These are phyloP conservation scores for Tetrahymena thermophila DNA, from an alignment of 73 alveolate species.

Conservation along the genomic window DNA sequence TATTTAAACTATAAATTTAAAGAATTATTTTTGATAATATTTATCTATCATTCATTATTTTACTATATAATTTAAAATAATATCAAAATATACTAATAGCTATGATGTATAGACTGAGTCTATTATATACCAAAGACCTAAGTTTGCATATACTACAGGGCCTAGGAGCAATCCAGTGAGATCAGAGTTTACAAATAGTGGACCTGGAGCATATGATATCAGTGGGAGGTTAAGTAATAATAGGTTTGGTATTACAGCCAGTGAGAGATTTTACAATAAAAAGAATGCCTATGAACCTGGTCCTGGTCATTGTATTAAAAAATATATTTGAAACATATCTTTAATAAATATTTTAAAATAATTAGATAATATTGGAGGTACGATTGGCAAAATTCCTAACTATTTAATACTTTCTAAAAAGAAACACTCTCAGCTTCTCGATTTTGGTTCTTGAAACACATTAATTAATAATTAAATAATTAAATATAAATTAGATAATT, in stretches of 20 bases:
- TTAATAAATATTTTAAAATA: neutral
- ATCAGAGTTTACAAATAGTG: neutral
- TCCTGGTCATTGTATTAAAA: neutral
- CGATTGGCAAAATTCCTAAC: neutral
- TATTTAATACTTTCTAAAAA: neutral
- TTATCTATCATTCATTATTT: no score
- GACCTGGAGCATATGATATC: neutral
- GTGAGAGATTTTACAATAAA: neutral
- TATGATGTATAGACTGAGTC: neutral
- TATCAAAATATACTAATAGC: neutral
- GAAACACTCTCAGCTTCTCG: neutral
- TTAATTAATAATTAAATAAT: neutral
- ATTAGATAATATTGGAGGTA: neutral
- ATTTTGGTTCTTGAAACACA: neutral
- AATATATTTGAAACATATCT: neutral
- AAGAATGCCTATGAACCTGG: neutral
- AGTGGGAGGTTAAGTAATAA: neutral
- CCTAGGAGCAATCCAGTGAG: neutral
- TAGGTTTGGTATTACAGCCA: neutral
- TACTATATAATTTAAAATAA: neutral
- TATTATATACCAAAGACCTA: neutral
- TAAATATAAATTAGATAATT: neutral
- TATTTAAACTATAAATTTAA: no score
- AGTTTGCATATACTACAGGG: neutral
- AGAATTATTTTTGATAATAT: no score